phyloP scores from a whole-genome alignment of 2,329 filamentous ascomycete species.

The Microdochium nivale region DNA sequence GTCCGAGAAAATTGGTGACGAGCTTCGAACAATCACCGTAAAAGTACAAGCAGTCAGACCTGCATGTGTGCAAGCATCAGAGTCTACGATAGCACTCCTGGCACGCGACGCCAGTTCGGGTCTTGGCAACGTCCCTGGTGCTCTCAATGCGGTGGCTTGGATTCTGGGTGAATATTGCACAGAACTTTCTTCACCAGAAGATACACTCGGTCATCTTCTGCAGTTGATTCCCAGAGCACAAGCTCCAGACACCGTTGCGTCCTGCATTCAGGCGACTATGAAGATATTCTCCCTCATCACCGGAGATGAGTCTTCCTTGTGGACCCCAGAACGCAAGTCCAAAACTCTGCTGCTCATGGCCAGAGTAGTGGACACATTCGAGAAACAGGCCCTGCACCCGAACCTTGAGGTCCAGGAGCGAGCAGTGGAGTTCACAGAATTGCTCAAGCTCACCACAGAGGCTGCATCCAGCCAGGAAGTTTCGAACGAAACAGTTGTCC shows the following conservation, averaged over 20 bases:
- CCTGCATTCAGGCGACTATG: constrained; percentile 74
- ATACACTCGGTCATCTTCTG: constrained; percentile 65
- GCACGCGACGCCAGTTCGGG: constrained; percentile 42
- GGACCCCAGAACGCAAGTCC: constrained; percentile 67
- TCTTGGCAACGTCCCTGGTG: constrained; percentile 51
- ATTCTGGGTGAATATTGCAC: constrained; percentile 79
- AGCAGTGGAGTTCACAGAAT: constrained; percentile 83
- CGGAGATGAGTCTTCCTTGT: constrained; percentile 53
- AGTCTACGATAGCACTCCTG: constrained; percentile 59
- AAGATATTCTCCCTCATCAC: constrained; percentile 76
- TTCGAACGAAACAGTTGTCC: constrained; percentile 40
- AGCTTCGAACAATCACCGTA: constrained; percentile 84
- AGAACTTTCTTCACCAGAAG: constrained; percentile 61
- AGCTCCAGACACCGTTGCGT: constrained; percentile 60
- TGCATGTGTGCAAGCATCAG: constrained; percentile 75
- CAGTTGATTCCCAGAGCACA: constrained; percentile 51
- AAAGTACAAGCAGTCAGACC: constrained; percentile 78
- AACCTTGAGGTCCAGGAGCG: constrained; percentile 92
- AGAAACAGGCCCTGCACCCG: constrained; percentile 71
- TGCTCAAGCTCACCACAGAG: constrained; percentile 80
- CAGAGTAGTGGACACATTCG: constrained; percentile 72
- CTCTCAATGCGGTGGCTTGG: constrained; percentile 73
- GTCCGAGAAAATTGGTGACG: constrained; percentile 67
- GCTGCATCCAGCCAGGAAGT: constrained; percentile 61
- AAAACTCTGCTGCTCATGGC: constrained; percentile 70